These are phyloP conservation scores for Metarhizium humberi DNA, from an alignment of 2,329 filamentous ascomycete genomes.

Conservation along the genomic window DNA sequence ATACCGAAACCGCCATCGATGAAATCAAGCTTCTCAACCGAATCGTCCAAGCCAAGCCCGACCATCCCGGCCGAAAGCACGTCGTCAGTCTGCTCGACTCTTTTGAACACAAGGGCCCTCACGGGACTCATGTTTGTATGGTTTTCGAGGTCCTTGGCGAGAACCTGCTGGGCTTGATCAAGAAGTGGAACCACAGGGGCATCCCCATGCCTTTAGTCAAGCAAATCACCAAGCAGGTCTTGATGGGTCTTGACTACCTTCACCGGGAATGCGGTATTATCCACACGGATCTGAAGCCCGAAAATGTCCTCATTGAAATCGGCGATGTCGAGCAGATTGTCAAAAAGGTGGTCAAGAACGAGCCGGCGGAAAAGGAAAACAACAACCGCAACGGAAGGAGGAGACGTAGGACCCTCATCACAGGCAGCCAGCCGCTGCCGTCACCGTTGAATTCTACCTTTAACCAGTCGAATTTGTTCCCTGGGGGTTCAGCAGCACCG, in stretches of 20 bases:
- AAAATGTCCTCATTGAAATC: conserved; percentile 98
- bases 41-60: conserved; percentile 89
- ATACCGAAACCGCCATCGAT: conserved; percentile 97
- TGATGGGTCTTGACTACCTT: conserved; percentile 90
- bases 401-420: conserved; percentile 86
- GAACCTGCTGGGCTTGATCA: conserved; percentile 90
- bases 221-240: conserved; percentile 96
- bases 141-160: conserved; percentile 97
- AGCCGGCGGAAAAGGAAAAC: conserved; percentile 67
- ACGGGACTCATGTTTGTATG: conserved; percentile 97
- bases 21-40: conserved; percentile 98
- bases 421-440: conserved; percentile 89
- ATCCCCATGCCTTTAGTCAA: conserved; percentile 96
- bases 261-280: conserved; percentile 98
- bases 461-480: conserved; percentile 65
- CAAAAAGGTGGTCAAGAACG: conserved; percentile 86
- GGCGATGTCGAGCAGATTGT: conserved; percentile 98
- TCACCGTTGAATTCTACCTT: conserved; percentile 92
- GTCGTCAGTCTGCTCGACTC: conserved; percentile 94
- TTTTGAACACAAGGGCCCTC: conserved; percentile 95
- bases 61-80: conserved; percentile 88
- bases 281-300: conserved; percentile 93
- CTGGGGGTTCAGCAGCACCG: conserved; percentile 53
- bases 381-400: conserved; percentile 87
- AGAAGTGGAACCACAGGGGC: conserved; percentile 95